Evolutionary conservation across 495 filamentous ascomycete species (phyloP).

Genomic region (Astrothelium subdiscretum): DNA sequence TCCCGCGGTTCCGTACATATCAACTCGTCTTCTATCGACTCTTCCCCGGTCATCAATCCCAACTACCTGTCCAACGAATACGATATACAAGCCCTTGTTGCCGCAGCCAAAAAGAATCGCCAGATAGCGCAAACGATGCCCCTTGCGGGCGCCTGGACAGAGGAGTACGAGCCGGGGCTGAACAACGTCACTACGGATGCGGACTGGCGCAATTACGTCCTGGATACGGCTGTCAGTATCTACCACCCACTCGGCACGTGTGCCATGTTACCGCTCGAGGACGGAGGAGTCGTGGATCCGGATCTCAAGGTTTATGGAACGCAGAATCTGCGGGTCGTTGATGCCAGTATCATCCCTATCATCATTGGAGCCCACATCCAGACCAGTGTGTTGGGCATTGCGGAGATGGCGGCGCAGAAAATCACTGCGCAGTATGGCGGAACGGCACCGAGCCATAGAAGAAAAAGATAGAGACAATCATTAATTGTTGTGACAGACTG

Average conservation of each 20-base stretch:
- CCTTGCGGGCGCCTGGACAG: not conserved
- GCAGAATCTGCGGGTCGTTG: slow-evolving; percentile 15
- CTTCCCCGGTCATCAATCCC: slow-evolving; percentile 7
- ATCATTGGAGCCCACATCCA: slow-evolving; percentile 10
- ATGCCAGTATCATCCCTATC: slow-evolving; percentile 18
- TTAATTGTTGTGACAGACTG: not conserved
- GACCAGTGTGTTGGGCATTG: slow-evolving; percentile 13
- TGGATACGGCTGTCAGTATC: slow-evolving; percentile 4
- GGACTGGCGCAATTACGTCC: slow-evolving; percentile 8
- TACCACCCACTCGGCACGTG: slow-evolving; percentile 39
- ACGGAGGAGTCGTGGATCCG: slow-evolving; percentile 25
- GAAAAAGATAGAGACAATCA: not conserved
- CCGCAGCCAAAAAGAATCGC: slow-evolving; percentile 9
- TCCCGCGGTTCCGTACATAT: slow-evolving; percentile 14
- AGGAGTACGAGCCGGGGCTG: slow-evolving; percentile 11
- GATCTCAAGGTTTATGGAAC: slow-evolving; percentile 16
- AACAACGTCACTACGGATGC: slow-evolving; percentile 8
- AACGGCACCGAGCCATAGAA: not conserved
- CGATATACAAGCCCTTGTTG: slow-evolving; percentile 7
- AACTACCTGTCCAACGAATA: slow-evolving; percentile 11
- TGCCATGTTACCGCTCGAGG: slow-evolving; percentile 36
- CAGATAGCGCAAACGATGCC: slow-evolving; percentile 8
- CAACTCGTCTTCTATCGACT: slow-evolving; percentile 1
- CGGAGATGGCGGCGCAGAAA: slow-evolving; percentile 16
- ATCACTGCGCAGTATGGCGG: slow-evolving; percentile 6